phyloP scores from a whole-genome alignment of 805 yeast genomes.

The Jamesozyma piceae region DNA sequence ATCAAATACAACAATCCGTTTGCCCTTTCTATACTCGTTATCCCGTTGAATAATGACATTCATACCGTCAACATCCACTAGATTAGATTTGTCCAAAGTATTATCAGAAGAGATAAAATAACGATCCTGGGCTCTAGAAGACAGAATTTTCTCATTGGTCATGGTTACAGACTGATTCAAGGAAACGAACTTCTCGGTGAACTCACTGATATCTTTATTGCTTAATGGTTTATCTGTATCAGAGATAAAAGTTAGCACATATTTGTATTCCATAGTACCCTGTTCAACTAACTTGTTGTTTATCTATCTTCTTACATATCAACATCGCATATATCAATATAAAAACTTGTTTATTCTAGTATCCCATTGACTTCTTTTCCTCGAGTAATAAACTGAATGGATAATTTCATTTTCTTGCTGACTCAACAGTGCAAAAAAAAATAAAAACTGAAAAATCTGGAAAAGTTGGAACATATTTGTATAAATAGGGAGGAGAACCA shows the following conservation, averaged over 20 bases:
- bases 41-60: conserved; percentile 20
- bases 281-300: no score
- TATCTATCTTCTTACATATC: no score
- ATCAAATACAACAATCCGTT: conserved; percentile 74
- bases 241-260: conserved; percentile 1
- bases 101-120: conserved; percentile 3
- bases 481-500: no score
- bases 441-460: neutral
- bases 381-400: no score
- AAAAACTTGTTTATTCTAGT: no score
- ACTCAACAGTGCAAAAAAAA: neutral
- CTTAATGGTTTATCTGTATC: neutral
- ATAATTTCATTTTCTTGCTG: neutral
- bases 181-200: neutral
- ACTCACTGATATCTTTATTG: neutral
- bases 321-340: no score
- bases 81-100: neutral
- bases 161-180: neutral
- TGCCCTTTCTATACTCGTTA: conserved; percentile 17
- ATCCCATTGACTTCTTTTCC: no score
- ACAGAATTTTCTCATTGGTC: conserved; percentile 5
- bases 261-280: neutral
- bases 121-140: conserved; percentile 14
- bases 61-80: conserved; percentile 7
- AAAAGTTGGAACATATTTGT: no score